Base-by-base conservation (phyloP, 148 eudicot species). In the Oxyria digyna region DNA sequence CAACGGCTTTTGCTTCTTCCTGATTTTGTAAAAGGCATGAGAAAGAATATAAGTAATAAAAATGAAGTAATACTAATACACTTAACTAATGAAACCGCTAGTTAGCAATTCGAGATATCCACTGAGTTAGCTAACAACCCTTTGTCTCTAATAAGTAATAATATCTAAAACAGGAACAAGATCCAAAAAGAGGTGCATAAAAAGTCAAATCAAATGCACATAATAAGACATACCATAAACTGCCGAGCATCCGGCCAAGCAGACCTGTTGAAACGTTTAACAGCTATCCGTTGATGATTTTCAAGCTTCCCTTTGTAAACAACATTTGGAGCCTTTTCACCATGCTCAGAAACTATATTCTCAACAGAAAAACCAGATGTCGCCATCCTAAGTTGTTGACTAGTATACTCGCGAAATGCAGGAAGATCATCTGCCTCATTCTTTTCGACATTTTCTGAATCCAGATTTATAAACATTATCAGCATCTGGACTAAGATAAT, bases 231-330 rank as follows among this genome's bases (percentile, higher is more conserved):
- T 70, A 70, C 73, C 67, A 70, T 49, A 41, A 52, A 70, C 48
- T 70, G 73, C 2, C 67, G 57, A 4, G 73, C 32, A 70, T 70
- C 73, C 21, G 73, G 73, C 73, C 73, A 70, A 55, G 73, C 73
- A 54, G 73, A 70, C 49, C 73, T 54, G 41, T 54, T 70, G 66
- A 70, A 70, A 23, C 73, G 48, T 40, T 70, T 70, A 57, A 70
- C 73, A 70, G 66, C 72, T 26, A 69, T 69, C 17, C 62, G 72
- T 29, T 10, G 35, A 54, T 70, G 73, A 41, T 70, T 70, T 27
- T 70, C 50, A 42, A 70, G 32, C 43, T 55, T 70, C 48, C 73
- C 73, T 55, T 17, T 70, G 48, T 70, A 57, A 37, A 70, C 73
- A 38, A 70, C 49, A 38, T 70, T 70, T 14, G 73, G 73, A 32